Base-by-base conservation (phyloP, 2,329 filamentous ascomycete genomes). In the Pyricularia sp. region DNA sequence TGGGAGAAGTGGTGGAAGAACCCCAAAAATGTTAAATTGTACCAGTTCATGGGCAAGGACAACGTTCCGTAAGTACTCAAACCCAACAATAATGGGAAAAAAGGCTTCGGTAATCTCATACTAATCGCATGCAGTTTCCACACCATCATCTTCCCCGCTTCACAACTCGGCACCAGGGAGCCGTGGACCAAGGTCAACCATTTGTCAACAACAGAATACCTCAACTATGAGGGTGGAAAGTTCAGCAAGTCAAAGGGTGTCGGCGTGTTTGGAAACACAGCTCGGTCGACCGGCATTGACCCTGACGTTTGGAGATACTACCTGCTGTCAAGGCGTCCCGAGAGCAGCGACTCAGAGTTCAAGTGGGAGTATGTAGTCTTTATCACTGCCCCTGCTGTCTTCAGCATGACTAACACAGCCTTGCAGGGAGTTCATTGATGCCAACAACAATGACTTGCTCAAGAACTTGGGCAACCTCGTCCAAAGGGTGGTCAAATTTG, bases 1-100 rank as follows among this genome's bases (percentile, higher is more conserved):
- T 97, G 94, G 94, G 89, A 97, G 81, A 86, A 92, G 76, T 97
- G 94, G 94, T 97, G 94, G 94, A 89, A 91, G 76, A 91, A 96
- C 78, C 92, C 93, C 0, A 90, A 97, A 64, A 85, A 97, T 42
- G 93, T 97, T 65, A 87, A 90, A 76, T 86, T 97, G 14, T 97
- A 95, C 79, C 94, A 97, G 81, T 96, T 97, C 84, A 92, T 97
- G 88, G 94, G 94, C 80, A 97, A 97, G 78, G 92, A 94, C 78
- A 94, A 94, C 73, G 91, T 83, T 23, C 81, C 81, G 70, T 67
- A 71, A 64, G 72, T 70, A 20, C 26, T 12, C 23, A n/a, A 17
- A 5, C 26, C 6, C 7, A 2, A 2, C 11, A 6, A n/a, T 20
- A 14, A 4, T n/a, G n/a, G n/a, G n/a, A n/a, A n/a, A n/a, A n/a